Conservation (phyloP, 2,329 filamentous ascomycete species). For the Penicillium sp. region DNA sequence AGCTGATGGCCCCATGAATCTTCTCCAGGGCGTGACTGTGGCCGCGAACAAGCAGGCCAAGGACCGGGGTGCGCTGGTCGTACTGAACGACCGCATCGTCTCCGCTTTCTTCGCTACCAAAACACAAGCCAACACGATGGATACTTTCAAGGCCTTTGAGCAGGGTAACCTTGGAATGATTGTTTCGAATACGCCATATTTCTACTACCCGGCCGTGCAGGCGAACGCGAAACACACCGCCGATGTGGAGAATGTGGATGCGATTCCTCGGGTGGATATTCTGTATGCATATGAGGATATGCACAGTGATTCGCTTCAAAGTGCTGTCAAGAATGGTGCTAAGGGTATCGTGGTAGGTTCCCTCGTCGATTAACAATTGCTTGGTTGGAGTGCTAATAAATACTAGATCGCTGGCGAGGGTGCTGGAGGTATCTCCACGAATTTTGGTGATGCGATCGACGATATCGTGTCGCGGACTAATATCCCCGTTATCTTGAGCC, state of each 20-base stretch:
- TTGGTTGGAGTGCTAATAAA: constrained; percentile 1
- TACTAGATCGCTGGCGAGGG: constrained; percentile 29
- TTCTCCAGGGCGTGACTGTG: constrained; percentile 63
- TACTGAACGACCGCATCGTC: constrained; percentile 65
- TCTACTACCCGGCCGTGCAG: constrained; percentile 60
- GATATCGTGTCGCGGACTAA: constrained; percentile 18
- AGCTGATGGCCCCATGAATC: constrained; percentile 67
- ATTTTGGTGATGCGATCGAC: constrained; percentile 20
- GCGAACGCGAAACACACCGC: constrained; percentile 49
- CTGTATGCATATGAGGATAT: constrained; percentile 34
- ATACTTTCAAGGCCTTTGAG: constrained; percentile 65
- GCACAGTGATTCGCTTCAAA: constrained; percentile 27
- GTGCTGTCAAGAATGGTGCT: constrained; percentile 26
- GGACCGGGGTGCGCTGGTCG: constrained; percentile 62
- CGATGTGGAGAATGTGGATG: constrained; percentile 21
- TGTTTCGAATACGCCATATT: constrained; percentile 62
- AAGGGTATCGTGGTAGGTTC: constrained; percentile 31
- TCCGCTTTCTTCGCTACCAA: constrained; percentile 64
- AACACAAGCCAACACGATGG: constrained; percentile 65
- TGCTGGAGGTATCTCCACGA: constrained; percentile 24
- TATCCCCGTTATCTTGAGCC: constrained; percentile 29
- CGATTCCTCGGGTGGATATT: constrained; percentile 32
- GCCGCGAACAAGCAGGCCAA: constrained; percentile 53
- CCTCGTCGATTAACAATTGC: too few species aligned
- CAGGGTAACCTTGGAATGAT: constrained; percentile 63